Conservation (phyloP, 2,329 filamentous ascomycete genomes). For the Byssochlamys sp. region DNA sequence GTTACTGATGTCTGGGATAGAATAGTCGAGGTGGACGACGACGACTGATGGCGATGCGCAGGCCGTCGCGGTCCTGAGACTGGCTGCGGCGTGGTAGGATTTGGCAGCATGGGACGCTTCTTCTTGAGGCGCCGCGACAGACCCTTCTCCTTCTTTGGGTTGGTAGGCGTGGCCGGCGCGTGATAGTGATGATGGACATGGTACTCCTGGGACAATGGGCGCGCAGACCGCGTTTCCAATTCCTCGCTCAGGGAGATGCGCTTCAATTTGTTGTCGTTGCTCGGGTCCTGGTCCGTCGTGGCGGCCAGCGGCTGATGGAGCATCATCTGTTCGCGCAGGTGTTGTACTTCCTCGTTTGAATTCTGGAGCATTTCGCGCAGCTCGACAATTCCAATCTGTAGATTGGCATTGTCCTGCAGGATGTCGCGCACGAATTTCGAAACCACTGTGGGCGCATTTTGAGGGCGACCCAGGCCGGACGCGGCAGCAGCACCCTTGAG, state of each 20-base stretch:
- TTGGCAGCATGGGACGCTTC: slow-evolving; percentile 54
- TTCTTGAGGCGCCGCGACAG: slow-evolving; percentile 56
- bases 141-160: slow-evolving; percentile 46
- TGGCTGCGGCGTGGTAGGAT: slow-evolving; percentile 39
- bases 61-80: slow-evolving; percentile 15
- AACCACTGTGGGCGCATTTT: slow-evolving; percentile 61
- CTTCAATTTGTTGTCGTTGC: slow-evolving; percentile 8
- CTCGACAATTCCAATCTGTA: slow-evolving; percentile 86
- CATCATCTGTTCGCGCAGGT: slow-evolving; percentile 68
- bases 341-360: slow-evolving; percentile 89
- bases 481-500: slow-evolving; percentile 71
- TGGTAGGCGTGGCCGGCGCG: slow-evolving; percentile 45
- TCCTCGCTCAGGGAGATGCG: slow-evolving; percentile 58
- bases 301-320: slow-evolving; percentile 61
- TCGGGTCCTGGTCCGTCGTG: slow-evolving; percentile 7
- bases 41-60: slow-evolving; percentile 20
- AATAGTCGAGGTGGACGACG: slow-evolving; percentile 46
- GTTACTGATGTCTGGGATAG: slow-evolving; percentile 55
- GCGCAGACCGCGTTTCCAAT: slow-evolving; percentile 44
- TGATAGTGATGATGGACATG: slow-evolving; percentile 96
- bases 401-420: slow-evolving; percentile 83
- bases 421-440: slow-evolving; percentile 94
- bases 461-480: slow-evolving; percentile 52
- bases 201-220: slow-evolving; percentile 58
- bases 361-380: slow-evolving; percentile 79